Evolutionary conservation across 192 early-diverging fungal genomes (phyloP), one percentile per base, ranked within the genome.

Genomic region (Chytriomyces sp.): DNA sequence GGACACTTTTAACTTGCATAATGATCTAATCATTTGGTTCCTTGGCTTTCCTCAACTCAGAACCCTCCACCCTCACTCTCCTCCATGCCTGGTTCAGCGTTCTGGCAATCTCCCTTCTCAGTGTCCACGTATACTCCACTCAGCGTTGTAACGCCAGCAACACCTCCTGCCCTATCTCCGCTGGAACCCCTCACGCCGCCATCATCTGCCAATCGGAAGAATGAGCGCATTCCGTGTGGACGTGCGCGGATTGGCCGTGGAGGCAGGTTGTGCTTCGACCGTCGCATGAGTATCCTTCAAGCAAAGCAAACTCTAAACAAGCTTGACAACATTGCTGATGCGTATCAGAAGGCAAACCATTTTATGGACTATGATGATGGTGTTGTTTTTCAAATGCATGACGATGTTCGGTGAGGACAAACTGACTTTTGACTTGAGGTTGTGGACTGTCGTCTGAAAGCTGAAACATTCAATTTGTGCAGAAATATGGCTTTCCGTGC

Each of bases 201-300:
- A 4, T 35, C 35, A 35, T 35, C 35, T 35, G 35, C 35, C 3
- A 35, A 35, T 35, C 35, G 35, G 35, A 35, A 35, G 35, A 35
- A 35, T 35, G 35, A 35, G 35, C 35, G 35, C 77, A 67, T 67
- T 64, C 46, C 50, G 67, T 53, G 44, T 28, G 61, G 66, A 67
- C 62, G 77, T 49, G 46, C 53, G 71, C 84, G 94, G 24, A 64
- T 94, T 35, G 94, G 94, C 10, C 86, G 94, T 64, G 92, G 93
- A 26, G 94, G 94, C n/a, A 84, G 94, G 45, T 82, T 91, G 9
- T 83, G 90, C 57, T 85, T 94, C 45, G 94, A 95, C 82, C 88
- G 94, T 23, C 86, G 87, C 57, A 62, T 82, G 11, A 66, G 67
- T 73, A 66, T 67, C 13, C 47, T 70, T n/a, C 61, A n/a, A 13